Conservation (phyloP, 2,329 filamentous ascomycete genomes). For the Diplodia corticola region DNA sequence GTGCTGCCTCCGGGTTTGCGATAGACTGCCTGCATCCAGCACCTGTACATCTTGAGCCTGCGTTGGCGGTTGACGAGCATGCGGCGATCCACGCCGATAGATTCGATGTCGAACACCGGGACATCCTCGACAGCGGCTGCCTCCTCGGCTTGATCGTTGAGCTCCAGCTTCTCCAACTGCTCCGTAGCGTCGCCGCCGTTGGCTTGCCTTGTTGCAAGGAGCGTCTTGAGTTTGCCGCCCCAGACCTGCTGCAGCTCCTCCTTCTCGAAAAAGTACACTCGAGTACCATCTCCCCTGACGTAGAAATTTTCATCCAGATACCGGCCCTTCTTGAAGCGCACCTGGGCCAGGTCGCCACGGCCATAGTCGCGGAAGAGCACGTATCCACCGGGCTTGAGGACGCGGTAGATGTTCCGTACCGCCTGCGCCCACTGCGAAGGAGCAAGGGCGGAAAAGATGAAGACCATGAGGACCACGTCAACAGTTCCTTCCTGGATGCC, state of each 20-base stretch:
- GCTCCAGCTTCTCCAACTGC: constrained; percentile 27
- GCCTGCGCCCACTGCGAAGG: constrained; percentile 82
- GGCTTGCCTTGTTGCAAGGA: background rate
- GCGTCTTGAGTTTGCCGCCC: constrained; percentile 48
- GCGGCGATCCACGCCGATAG: constrained; percentile 82
- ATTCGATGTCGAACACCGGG: constrained; percentile 64
- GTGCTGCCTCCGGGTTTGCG: constrained; percentile 54
- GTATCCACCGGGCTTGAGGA: constrained; percentile 89
- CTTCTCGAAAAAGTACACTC: constrained; percentile 95
- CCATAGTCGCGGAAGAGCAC: constrained; percentile 97
- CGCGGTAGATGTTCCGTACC: constrained; percentile 74
- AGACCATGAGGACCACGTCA: constrained; percentile 91
- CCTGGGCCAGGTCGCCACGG: constrained; percentile 90
- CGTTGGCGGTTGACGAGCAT: constrained; percentile 89
- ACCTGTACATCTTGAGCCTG: constrained; percentile 96
- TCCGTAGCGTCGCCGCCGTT: constrained; percentile 27
- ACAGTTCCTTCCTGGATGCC: constrained; percentile 76
- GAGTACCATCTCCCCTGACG: constrained; percentile 88
- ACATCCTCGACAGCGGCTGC: constrained; percentile 28
- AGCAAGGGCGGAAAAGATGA: constrained; percentile 91
- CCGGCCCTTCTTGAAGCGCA: constrained; percentile 92
- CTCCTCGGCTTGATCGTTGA: constrained; percentile 20
- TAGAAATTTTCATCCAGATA: constrained; percentile 98
- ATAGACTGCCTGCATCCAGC: constrained; percentile 88
- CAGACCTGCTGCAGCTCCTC: constrained; percentile 81